phyloP scores from a whole-genome alignment of 1,139 yeast species.

The Yamadazyma diospyri region DNA sequence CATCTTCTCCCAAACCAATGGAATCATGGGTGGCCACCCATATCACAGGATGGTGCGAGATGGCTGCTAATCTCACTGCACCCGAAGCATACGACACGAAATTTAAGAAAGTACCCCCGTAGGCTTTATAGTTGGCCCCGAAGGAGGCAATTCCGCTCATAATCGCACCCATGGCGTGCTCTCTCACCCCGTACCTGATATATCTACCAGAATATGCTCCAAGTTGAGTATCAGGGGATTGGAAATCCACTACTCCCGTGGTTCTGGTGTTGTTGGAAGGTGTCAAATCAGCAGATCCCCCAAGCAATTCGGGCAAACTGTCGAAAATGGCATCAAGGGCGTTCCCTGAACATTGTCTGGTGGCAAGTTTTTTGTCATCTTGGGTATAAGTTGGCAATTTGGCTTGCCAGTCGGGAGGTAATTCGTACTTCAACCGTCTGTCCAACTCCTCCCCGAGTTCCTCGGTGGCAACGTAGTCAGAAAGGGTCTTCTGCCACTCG shows the following conservation, averaged over 20 bases:
- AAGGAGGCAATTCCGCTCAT: slow-evolving; percentile 96
- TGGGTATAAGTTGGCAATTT: slow-evolving; percentile 78
- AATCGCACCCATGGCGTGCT: slow-evolving; percentile 99
- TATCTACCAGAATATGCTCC: slow-evolving; percentile 93
- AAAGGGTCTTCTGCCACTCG: slow-evolving; percentile 69
- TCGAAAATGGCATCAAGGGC: slow-evolving; percentile 64
- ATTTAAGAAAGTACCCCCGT: slow-evolving; percentile 98
- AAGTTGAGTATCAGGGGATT: slow-evolving; percentile 74
- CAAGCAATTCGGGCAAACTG: slow-evolving; percentile 81
- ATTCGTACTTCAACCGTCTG: slow-evolving; percentile 77
- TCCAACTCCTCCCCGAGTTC: slow-evolving; percentile 64
- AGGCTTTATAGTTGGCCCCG: slow-evolving; percentile 89
- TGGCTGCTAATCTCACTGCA: slow-evolving; percentile 92
- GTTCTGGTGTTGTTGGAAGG: slow-evolving; percentile 96
- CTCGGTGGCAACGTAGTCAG: slow-evolving; percentile 61
- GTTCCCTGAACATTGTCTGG: slow-evolving; percentile 91
- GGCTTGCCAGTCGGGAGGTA: slow-evolving; percentile 83
- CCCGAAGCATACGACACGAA: slow-evolving; percentile 98
- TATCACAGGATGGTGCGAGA: slow-evolving; percentile 88
- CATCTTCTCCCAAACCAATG: slow-evolving; percentile 98
- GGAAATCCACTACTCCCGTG: slow-evolving; percentile 85
- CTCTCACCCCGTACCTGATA: slow-evolving; percentile 98
- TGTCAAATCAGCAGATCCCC: slow-evolving; percentile 98
- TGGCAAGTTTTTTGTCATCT: slow-evolving; percentile 78
- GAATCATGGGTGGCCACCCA: slow-evolving; percentile 99